Evolutionary conservation across 2,329 filamentous ascomycete species (phyloP).

Genomic region (Verticillium dahliae): DNA sequence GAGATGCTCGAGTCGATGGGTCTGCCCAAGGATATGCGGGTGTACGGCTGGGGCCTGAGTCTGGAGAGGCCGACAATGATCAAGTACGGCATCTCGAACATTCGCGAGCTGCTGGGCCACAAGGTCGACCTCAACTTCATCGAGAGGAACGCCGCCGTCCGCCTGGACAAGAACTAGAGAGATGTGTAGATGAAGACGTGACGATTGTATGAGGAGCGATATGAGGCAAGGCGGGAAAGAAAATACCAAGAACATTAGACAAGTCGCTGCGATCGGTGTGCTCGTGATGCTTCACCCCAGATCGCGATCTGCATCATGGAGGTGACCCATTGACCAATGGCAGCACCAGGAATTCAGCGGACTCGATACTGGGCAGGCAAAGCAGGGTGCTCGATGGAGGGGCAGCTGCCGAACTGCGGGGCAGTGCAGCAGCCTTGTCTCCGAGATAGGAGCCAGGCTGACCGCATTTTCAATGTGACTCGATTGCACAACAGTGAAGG

Average conservation of each 20-base stretch:
- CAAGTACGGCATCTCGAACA: constrained; percentile 85
- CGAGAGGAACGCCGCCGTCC: constrained; percentile 82
- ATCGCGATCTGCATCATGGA: background rate
- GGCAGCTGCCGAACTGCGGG: background rate
- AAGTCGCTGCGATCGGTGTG: background rate
- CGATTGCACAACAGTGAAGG: background rate
- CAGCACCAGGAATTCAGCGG: background rate
- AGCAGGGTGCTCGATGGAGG: background rate
- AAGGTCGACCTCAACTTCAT: constrained; percentile 94
- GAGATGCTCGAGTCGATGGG: constrained; percentile 98
- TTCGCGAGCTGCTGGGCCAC: constrained; percentile 86
- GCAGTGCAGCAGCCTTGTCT: background rate
- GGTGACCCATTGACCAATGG: background rate
- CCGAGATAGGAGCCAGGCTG: background rate
- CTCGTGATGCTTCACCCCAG: background rate
- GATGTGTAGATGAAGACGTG: background rate
- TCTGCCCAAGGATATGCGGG: constrained; percentile 80
- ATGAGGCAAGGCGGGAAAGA: background rate
- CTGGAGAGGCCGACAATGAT: constrained; percentile 97
- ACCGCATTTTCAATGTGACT: background rate
- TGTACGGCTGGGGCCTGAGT: constrained; percentile 90
- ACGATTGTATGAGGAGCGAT: constrained; percentile 2
- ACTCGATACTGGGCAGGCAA: background rate
- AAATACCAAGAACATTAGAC: background rate
- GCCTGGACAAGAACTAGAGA: constrained; percentile 73